Evolutionary conservation across 169 alveolate genomes (phyloP), one percentile per base, ranked within the genome.

Genomic region (Ichthyophthirius multifiliis): DNA sequence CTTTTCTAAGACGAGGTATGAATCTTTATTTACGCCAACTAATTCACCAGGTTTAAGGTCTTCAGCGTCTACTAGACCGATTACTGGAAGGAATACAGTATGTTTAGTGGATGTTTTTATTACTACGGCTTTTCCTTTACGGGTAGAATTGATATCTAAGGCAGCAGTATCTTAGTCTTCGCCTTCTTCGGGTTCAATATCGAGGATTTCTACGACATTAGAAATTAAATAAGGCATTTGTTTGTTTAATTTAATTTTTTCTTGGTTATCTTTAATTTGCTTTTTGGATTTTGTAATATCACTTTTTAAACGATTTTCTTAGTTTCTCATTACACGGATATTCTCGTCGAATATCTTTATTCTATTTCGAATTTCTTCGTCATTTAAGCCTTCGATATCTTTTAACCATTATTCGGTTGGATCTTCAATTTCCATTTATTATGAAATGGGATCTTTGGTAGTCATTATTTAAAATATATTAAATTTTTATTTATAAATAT

Each of bases 141-240:
- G 43, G 18, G 63, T 63, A 32, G 89, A 76, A 44, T 78, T 74
- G 46, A 20, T 76, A 63, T 81, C 88, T 9, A 80, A 71, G 9
- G 80, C 71, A 12, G 75, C 67, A 30, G 78, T 82, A 34, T 83
- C 90, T 63, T 92, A 92, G 71, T 86, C 94, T 48, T 91, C 96
- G 23, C 91, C 94, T 20, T 92, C 94, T 47, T 89, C 96, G 6
- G 84, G 79, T 9, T 90, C 88, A 44, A 87, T 39, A 41, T 90
- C 94, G 12, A 95, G 80, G 35, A 98, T 97, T 90, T 99, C 99
- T 0, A 98, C 98, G 9, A 99, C 99, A 85, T 98, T 98, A 27
- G 99, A 97, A 15, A 99, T 99, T 75, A 99, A 93, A 86, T 98
- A 98, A 1, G 99, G 99, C n/a, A 99, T 93, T 87, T 98, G 99